These are phyloP conservation scores for Cryptococcus maquisensis DNA, from an alignment of 1,284 basidiomycete species.

Conservation along the genomic window DNA sequence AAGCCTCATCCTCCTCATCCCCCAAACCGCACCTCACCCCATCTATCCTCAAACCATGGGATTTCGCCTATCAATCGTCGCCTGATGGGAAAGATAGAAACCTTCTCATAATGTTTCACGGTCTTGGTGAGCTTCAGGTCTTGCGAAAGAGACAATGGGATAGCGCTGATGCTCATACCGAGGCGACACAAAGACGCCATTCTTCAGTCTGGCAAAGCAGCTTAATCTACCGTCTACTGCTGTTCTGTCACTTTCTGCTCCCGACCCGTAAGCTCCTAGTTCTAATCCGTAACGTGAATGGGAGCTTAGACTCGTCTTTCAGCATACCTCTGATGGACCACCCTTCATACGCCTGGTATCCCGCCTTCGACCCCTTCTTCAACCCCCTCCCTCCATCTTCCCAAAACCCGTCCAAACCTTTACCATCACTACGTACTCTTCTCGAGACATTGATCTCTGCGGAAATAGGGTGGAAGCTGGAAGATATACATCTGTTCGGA, in stretches of 20 bases:
- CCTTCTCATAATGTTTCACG: slow-evolving; percentile 77
- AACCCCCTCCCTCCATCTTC: slow-evolving; percentile 65
- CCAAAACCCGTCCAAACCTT: slow-evolving; percentile 62
- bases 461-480: slow-evolving; percentile 58
- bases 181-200: slow-evolving; percentile 80
- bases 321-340: slow-evolving; percentile 76
- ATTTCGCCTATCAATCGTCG: slow-evolving; percentile 32
- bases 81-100: slow-evolving; percentile 80
- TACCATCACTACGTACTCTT: slow-evolving; percentile 53
- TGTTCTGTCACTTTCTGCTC: slow-evolving; percentile 70
- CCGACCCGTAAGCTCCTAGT: slow-evolving; percentile 60
- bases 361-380: slow-evolving; percentile 73
- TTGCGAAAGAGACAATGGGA: background rate
- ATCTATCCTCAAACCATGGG: slow-evolving; percentile 33
- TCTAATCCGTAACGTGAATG: background rate
- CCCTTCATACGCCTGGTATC: slow-evolving; percentile 79
- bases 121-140: slow-evolving; percentile 60
- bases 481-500: slow-evolving; percentile 77
- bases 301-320: background rate
- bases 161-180: slow-evolving; percentile 1
- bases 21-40: slow-evolving; percentile 21
- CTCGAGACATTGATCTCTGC: slow-evolving; percentile 56
- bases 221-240: slow-evolving; percentile 84
- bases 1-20: slow-evolving; percentile 3
- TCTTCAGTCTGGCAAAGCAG: slow-evolving; percentile 65